Evolutionary conservation across 2,329 filamentous ascomycete genomes (phyloP).

Genomic region (Drechslerella stenobrocha): DNA sequence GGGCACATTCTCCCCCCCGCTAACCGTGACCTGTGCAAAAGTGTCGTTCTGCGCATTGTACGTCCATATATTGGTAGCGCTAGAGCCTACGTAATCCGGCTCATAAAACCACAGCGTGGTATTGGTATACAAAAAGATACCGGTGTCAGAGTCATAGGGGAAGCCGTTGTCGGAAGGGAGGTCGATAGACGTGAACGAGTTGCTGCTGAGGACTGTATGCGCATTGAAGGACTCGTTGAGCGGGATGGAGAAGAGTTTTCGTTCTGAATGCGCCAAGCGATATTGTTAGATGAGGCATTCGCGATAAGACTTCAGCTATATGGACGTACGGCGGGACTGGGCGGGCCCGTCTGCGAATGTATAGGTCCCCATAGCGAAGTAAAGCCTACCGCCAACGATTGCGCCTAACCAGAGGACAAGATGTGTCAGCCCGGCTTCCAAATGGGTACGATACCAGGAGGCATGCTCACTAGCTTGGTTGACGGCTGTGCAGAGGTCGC

Average conservation of each 20-base stretch:
- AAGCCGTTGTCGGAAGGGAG: conserved; percentile 8
- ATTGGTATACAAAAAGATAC: conserved; percentile 37
- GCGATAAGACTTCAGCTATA: too few relatives aligned
- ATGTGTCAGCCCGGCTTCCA: neutral
- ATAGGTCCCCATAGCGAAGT: conserved; percentile 30
- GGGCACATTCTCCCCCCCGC: conserved; percentile 23
- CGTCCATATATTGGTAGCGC: conserved; percentile 31
- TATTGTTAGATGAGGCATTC: too few relatives aligned
- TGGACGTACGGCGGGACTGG: conserved; percentile 28
- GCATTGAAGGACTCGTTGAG: conserved; percentile 14
- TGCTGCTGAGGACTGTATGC: conserved; percentile 20
- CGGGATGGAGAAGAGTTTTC: conserved; percentile 35
- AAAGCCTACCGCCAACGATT: conserved; percentile 35
- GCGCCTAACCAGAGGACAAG: conserved; percentile 13
- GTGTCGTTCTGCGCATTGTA: conserved; percentile 22
- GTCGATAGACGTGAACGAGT: conserved; percentile 17
- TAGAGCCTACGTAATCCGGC: conserved; percentile 9
- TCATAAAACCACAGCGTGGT: conserved; percentile 43
- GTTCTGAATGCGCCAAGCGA: too few relatives aligned
- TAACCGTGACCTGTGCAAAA: conserved; percentile 17
- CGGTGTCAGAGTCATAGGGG: conserved; percentile 22
- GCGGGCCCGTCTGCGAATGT: conserved; percentile 34
- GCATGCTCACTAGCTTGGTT: conserved; percentile 33
- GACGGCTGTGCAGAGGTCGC: conserved; percentile 18
- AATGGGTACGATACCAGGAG: neutral